phyloP scores from a whole-genome alignment of 805 yeast genomes.

The Dipodascopsis tothii region DNA sequence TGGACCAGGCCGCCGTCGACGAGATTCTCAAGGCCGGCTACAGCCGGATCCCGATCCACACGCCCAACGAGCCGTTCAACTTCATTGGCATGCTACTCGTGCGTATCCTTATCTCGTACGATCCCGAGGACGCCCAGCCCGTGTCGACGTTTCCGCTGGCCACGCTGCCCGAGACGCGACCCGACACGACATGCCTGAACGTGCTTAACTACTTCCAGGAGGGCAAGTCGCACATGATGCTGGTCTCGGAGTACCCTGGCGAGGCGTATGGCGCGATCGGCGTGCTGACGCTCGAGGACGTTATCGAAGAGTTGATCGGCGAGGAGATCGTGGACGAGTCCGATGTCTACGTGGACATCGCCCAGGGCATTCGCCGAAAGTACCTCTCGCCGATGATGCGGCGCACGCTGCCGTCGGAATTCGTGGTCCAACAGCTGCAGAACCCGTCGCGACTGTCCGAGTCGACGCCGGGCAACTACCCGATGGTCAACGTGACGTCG shows the following conservation, averaged over 20 bases:
- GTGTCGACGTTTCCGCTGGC: slow-evolving; percentile 92
- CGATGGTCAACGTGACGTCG: neutral
- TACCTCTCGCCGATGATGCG: slow-evolving; percentile 36
- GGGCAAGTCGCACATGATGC: slow-evolving; percentile 95
- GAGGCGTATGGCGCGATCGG: slow-evolving; percentile 72
- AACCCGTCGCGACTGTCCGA: slow-evolving; percentile 1
- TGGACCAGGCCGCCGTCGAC: slow-evolving; percentile 79
- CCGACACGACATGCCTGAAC: slow-evolving; percentile 86
- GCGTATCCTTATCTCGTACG: slow-evolving; percentile 85
- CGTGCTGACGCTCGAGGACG: slow-evolving; percentile 89
- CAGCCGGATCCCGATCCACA: slow-evolving; percentile 87
- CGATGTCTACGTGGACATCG: slow-evolving; percentile 87
- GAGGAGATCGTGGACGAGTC: slow-evolving; percentile 96
- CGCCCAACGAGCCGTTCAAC: slow-evolving; percentile 81
- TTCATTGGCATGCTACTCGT: slow-evolving; percentile 94
- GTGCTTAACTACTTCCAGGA: slow-evolving; percentile 94
- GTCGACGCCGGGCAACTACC: slow-evolving; percentile 2
- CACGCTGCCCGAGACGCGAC: slow-evolving; percentile 88
- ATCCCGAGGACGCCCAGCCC: slow-evolving; percentile 91
- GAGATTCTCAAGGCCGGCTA: slow-evolving; percentile 90
- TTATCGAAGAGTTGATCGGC: slow-evolving; percentile 95
- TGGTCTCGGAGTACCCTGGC: slow-evolving; percentile 83
- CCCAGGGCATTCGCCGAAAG: slow-evolving; percentile 64
- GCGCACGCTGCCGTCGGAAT: slow-evolving; percentile 18
- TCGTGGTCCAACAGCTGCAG: slow-evolving; percentile 13